Base-by-base conservation (phyloP, 2,329 filamentous ascomycete species). In the Pseudogymnoascus sp. region DNA sequence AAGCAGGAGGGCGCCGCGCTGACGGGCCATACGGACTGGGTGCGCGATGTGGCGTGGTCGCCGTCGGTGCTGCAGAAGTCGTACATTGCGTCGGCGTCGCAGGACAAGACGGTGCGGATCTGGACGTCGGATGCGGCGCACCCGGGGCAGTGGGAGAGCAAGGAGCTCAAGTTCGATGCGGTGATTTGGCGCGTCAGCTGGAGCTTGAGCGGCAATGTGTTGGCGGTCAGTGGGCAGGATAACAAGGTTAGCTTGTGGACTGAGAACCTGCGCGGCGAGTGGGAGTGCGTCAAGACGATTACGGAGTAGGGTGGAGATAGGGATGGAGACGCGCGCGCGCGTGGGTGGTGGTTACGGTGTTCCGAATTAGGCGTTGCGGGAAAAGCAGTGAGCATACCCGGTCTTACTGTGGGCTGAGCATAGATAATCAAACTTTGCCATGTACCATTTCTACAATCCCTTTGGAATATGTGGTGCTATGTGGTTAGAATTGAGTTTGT, bases 241-340 rank as follows among this genome's bases (percentile, higher is more conserved):
- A 99, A 99, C 82, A 93, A 96, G 79, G 93, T 99, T 63, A 96
- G 89, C 62, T 78, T 99, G 75, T 99, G 93, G 93, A 99, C 98
- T 84, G 95, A 99, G 84, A 96, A 96, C 75, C 80, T 99, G 70
- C 90, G 89, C 75, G 95, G 95, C 62, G 91, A 96, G 74, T 99
- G 95, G 95, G 93, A 98, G 78, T 91, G 90, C 72, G 91, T 98
- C 68, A 97, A 96, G 84, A 92, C 91, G 65, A 93, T 99, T 74
- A 93, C 96, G 76, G 91, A 96, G 79, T 96, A 81, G 68, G 63
- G 14, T 53, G 40, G 22, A 56, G 38, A 19, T 61, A n/a, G 16
- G 28, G 28, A 60, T 59, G 8, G 43, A 56, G 2, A 7, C 6
- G 26, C 26, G 26, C 6, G 26, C 26, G 26, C 6, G 26, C 14